Percentiles rank a stretch among this genome's conserved stretches.
These are phyloP conservation scores for Podospora appendiculata DNA, from an alignment of 495 filamentous ascomycete genomes.

Conservation along the genomic window DNA sequence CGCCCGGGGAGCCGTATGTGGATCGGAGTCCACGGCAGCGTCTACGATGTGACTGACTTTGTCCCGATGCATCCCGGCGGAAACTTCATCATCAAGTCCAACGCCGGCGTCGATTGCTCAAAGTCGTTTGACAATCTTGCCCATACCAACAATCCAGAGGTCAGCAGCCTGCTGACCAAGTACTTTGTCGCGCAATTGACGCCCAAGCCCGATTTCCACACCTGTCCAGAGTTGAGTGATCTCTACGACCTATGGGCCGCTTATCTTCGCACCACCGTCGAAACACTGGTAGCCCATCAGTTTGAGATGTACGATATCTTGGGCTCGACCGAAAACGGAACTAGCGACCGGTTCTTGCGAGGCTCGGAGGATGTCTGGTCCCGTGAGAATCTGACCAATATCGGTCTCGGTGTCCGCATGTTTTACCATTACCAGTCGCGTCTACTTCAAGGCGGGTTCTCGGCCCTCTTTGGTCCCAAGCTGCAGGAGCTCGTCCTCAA, in stretches of 20 bases:
- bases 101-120: constrained; percentile 43
- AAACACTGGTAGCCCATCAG: constrained; percentile 40
- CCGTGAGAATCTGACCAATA: constrained; percentile 34
- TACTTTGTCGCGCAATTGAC: constrained; percentile 45
- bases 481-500: constrained; percentile 44
- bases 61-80: constrained; percentile 42
- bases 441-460: constrained; percentile 42
- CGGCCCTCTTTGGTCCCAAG: constrained; percentile 38
- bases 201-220: constrained; percentile 38
- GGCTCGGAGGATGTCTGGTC: constrained; percentile 34
- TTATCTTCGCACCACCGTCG: constrained; percentile 38
- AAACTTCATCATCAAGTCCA: constrained; percentile 43
- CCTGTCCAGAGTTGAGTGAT: constrained; percentile 25
- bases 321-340: constrained; percentile 25
- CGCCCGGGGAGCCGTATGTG: constrained; percentile 39
- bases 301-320: constrained; percentile 44
- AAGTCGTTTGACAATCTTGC: constrained; percentile 44
- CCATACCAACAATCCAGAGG: constrained; percentile 45
- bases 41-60: constrained; percentile 45
- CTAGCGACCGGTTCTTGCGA: constrained; percentile 9
- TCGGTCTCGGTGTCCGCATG: constrained; percentile 36
- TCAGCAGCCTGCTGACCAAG: constrained; percentile 39
- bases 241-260: constrained; percentile 40
- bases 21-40: constrained; percentile 44
- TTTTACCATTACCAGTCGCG: constrained; percentile 46